These are phyloP conservation scores for Phylloporus sp. DNA, from an alignment of 1,284 basidiomycete genomes.

Conservation along the genomic window DNA sequence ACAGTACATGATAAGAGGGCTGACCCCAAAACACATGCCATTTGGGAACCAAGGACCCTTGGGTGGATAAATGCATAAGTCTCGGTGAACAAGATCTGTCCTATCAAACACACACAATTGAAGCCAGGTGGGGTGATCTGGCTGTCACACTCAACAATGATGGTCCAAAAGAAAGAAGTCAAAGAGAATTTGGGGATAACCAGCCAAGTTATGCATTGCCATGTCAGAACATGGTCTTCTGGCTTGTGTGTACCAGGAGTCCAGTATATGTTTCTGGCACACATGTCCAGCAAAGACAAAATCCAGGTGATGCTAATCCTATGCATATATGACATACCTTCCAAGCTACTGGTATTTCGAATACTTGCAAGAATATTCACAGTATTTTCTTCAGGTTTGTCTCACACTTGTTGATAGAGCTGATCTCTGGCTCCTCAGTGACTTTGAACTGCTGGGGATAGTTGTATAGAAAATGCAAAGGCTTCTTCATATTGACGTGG, in stretches of 20 bases:
- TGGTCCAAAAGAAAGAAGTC: conserved; percentile 9
- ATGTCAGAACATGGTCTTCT: not conserved
- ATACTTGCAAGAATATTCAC: too few relatives aligned
- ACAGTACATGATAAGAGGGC: not conserved
- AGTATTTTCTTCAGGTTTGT: too few relatives aligned
- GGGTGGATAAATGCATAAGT: not conserved
- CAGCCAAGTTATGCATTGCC: conserved; percentile 8
- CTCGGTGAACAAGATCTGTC: not conserved
- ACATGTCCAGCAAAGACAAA: not conserved
- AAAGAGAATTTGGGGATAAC: conserved; percentile 2
- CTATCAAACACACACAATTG: conserved; percentile 4
- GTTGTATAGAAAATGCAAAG: too few relatives aligned
- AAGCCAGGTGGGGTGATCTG: not conserved
- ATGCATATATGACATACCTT: too few relatives aligned
- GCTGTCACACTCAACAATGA: conserved; percentile 15
- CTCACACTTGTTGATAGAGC: too few relatives aligned
- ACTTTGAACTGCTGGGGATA: too few relatives aligned
- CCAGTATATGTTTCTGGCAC: conserved; percentile 14
- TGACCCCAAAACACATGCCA: conserved; percentile 10
- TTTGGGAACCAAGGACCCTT: conserved; percentile 13
- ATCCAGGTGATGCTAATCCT: too few relatives aligned
- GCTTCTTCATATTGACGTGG: too few relatives aligned
- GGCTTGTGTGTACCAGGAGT: conserved; percentile 1
- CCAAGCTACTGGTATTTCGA: too few relatives aligned
- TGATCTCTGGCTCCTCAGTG: too few relatives aligned